Percentiles rank a stretch among this genome's conserved stretches.
These are phyloP conservation scores for Brasilioporus rufonigricans DNA, from an alignment of 768 basidiomycete species.

Conservation along the genomic window DNA sequence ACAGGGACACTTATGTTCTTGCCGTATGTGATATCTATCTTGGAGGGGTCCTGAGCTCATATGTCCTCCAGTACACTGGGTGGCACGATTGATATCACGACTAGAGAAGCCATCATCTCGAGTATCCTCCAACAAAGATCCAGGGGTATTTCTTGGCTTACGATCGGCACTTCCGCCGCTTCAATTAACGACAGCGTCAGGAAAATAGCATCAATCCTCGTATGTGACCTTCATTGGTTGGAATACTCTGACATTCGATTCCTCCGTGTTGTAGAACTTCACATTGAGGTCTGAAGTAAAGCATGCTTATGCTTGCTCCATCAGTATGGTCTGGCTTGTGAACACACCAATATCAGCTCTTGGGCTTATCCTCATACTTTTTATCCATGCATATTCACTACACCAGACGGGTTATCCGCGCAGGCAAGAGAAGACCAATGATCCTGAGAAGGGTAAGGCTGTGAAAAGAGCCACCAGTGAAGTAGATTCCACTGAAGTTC, in stretches of 20 bases:
- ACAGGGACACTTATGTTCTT: constrained; percentile 38
- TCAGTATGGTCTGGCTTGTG: constrained; percentile 41
- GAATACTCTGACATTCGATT: too few species aligned
- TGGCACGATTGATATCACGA: constrained; percentile 69
- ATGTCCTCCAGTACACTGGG: constrained; percentile 56
- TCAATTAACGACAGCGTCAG: constrained; percentile 48
- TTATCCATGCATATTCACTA: constrained; percentile 36
- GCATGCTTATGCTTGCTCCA: constrained; percentile 34
- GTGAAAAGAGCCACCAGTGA: not conserved
- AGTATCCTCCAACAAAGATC: constrained; percentile 39
- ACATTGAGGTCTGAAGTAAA: too few species aligned
- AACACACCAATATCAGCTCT: constrained; percentile 32
- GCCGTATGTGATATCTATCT: constrained; percentile 16
- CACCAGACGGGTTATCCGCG: constrained; percentile 26
- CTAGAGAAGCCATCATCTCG: constrained; percentile 70
- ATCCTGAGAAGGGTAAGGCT: constrained; percentile 29
- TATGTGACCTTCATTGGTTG: too few species aligned
- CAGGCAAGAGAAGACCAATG: constrained; percentile 17
- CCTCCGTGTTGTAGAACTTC: too few species aligned
- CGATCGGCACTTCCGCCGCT: constrained; percentile 40
- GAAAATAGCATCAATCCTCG: constrained; percentile 39
- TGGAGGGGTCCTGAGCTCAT: not conserved
- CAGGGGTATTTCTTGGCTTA: constrained; percentile 13
- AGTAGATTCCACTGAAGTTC: not conserved
- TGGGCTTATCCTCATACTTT: constrained; percentile 32